Evolutionary conservation across 1,284 basidiomycete species (phyloP), one percentile per base, ranked within the genome.

Genomic region (Hemileia vastatrix): DNA sequence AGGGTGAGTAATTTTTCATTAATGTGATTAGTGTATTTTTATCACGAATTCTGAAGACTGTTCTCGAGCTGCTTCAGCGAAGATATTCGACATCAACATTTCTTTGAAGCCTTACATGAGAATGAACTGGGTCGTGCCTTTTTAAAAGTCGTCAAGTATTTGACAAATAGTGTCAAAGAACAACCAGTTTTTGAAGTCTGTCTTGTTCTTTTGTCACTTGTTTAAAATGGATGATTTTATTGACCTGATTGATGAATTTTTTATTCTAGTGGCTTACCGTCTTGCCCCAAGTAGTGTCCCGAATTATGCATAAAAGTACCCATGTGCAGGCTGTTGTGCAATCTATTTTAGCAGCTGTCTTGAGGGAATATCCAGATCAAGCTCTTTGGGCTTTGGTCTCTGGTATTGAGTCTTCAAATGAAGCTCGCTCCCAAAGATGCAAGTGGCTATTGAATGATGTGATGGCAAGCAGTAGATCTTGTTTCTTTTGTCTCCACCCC

Each of bases 261-360:
- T 64, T 31, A 50, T 65, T 58, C 13, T 69, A 95, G 90, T 98
- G 93, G 90, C 88, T 88, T 67, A 94, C 89, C 0, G 93, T 93
- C 0, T 92, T 97, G 67, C 92, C 95, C 5, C 95, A 98, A 79
- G 88, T 98, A 63, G 89, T 95, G 8, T 98, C 95, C 23, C 84
- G 95, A 6, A 87, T 99, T 36, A 87, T 86, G 18, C 90, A 97
- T 70, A 78, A 77, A 15, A 87, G 90, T 70, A 71, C 78, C n/a
- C 80, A 80, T 1, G 86, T 93, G 1, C 87, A 83, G 72, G 75
- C 76, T 0, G 77, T 85, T 13, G 78, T 99, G 15, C 80, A 83
- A 1, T 79, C 77, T 61, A 82, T 98, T 44, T 90, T 98, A 66
- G 77, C 80, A 8, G 79, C 77, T 18, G 88, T 97, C 44, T 81